These are phyloP conservation scores for Phellopilus nigrolimitatus DNA, from an alignment of 1,284 basidiomycete species.

Conservation along the genomic window DNA sequence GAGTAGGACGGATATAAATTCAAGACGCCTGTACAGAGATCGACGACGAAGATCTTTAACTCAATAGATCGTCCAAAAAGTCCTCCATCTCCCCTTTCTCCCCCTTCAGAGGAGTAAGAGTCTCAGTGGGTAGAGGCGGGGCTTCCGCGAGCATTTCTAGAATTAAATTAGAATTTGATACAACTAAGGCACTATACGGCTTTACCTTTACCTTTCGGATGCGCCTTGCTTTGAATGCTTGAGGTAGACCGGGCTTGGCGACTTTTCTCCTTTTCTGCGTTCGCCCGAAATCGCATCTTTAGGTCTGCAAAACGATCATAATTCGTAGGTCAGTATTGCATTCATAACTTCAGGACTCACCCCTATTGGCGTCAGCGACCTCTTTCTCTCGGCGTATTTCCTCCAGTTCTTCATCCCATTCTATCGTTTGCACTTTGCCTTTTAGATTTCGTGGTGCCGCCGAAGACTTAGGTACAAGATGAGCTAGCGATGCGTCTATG, in stretches of 20 bases:
- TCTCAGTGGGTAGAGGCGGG: conserved; percentile 46
- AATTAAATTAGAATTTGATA: too few species aligned
- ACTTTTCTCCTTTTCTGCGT: conserved; percentile 41
- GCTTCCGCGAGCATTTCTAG: conserved; percentile 38
- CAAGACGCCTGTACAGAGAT: neutral
- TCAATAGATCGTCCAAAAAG: conserved; percentile 60
- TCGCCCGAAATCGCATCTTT: conserved; percentile 61
- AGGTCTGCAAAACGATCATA: conserved; percentile 43
- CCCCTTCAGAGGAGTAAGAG: conserved; percentile 34
- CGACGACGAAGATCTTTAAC: neutral
- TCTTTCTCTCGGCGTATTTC: conserved; percentile 62
- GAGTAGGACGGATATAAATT: too few species aligned
- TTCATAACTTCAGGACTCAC: conserved; percentile 33
- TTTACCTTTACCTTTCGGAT: conserved; percentile 2
- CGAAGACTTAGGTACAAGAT: conserved; percentile 36
- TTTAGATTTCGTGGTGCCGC: conserved; percentile 34
- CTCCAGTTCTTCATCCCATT: conserved; percentile 64
- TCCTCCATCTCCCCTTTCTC: conserved; percentile 63
- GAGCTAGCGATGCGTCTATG: conserved; percentile 54
- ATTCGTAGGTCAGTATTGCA: neutral
- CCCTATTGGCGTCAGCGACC: conserved; percentile 66
- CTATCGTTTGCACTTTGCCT: conserved; percentile 56
- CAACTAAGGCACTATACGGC: too few species aligned
- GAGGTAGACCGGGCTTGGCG: neutral
- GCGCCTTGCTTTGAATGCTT: neutral